phyloP scores from a whole-genome alignment of 352 stramenopile species.

The Phytophthora litchii region DNA sequence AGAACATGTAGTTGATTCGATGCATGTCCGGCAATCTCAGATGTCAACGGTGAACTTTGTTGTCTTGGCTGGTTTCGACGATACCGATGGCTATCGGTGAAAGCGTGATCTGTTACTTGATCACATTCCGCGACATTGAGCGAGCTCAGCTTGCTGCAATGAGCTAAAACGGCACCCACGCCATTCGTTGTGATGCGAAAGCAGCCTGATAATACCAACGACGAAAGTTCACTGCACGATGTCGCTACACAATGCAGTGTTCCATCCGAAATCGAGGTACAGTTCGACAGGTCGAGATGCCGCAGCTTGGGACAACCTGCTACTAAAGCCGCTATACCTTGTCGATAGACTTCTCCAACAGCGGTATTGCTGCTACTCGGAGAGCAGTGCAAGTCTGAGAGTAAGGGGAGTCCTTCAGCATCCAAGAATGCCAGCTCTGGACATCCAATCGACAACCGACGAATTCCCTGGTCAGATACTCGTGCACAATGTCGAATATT shows the following conservation, averaged over 20 bases:
- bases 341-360: slow-evolving; percentile 13
- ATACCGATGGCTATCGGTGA: slow-evolving; percentile 16
- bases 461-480: slow-evolving; percentile 63
- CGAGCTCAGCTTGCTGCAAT: slow-evolving; percentile 31
- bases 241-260: slow-evolving; percentile 27
- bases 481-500: slow-evolving; percentile 51
- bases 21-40: neutral
- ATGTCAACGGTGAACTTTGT: slow-evolving; percentile 5
- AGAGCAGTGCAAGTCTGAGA: slow-evolving; percentile 39
- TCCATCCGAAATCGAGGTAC: slow-evolving; percentile 47
- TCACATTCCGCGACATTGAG: slow-evolving; percentile 35
- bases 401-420: slow-evolving; percentile 43
- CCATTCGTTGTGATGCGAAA: slow-evolving; percentile 32
- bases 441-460: slow-evolving; percentile 52
- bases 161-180: slow-evolving; percentile 27
- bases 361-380: neutral
- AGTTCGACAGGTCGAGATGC: slow-evolving; percentile 63
- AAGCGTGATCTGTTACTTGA: slow-evolving; percentile 52
- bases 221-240: slow-evolving; percentile 24
- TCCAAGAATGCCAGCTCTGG: slow-evolving; percentile 53
- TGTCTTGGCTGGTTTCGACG: slow-evolving; percentile 1
- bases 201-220: slow-evolving; percentile 35
- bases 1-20: slow-evolving; percentile 42
- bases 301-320: slow-evolving; percentile 38
- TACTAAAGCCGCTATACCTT: slow-evolving; percentile 48